Base-by-base conservation (phyloP, 768 basidiomycete genomes). In the Steccherinum ochraceum region DNA sequence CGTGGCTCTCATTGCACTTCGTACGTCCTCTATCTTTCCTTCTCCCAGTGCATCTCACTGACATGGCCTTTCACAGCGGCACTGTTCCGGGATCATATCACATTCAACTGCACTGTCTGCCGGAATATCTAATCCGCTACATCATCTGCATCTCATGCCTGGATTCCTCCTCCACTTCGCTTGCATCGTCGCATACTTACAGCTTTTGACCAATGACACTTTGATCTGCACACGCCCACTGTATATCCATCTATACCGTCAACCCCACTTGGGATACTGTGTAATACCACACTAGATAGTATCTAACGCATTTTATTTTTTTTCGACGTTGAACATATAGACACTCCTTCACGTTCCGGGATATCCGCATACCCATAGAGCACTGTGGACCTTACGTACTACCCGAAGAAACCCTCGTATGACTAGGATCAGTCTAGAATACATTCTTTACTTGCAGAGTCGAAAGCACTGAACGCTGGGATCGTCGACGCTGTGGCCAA, bases 61-160 rank as follows among this genome's bases (percentile, higher is more conserved):
- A n/a, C n/a, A n/a, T n/a, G n/a, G n/a, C n/a, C n/a, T n/a, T n/a
- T n/a, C n/a, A 42, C 60, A 92, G 89, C 89, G 63, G 77, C 80
- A 48, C 66, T 95, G 52, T 93, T 95, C 86, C 81, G 86, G 61
- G 75, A 88, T 54, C 75, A 75, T 57, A 83, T 97, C 65, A 80
- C 77, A 21, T 77, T 93, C 62, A 72, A 82, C 56, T 93, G 91
- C 78, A 78, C 82, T 46, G 72, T 93, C 69, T 93, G 91, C 79
- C 80, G 80, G 75, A 86, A 76, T 69, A 89, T 92, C 66, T 91
- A 84, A 85, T 67, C n/a, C 69, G 45, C 46, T 27, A 40, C 30
- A 26, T 19, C 5, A 52, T 47, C 30, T 46, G 16, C 35, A 40
- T 44, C 45, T 49, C 30, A 35, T 48, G 42, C 26, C 48, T 42